Evolutionary conservation across 768 basidiomycete species (phyloP), one percentile per base, ranked within the genome.

Genomic region (Sistotremastrum suecicum): DNA sequence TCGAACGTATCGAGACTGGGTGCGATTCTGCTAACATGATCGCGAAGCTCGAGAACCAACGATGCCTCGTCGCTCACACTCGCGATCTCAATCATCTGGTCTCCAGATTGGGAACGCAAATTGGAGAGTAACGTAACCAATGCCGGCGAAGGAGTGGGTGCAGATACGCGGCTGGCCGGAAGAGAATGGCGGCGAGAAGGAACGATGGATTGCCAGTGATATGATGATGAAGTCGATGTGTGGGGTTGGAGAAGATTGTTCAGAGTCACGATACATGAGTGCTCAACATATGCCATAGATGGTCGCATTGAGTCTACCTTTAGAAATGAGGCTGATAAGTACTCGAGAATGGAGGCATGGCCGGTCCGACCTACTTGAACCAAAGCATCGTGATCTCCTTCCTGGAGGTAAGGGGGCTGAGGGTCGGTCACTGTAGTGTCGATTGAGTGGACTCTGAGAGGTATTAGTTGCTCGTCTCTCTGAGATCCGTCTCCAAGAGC

Each of bases 271-370:
- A 88, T 55, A 57, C 82, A 86, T 11, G 82, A 83, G 48, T 69
- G 72, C 53, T 85, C 79, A 33, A 88, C 82, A 46, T 73, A 70
- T 9, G 70, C 65, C 51, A 89, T 78, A n/a, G 83, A 86, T 6
- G 80, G 75, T n/a, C 47, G 20, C 20, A 20, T 20, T 20, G 20
- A 20, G 20, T 20, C 20, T 20, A 20, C 20, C 20, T 20, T 20
- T 20, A 20, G 20, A 20, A 20, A 20, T 20, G 20, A 20, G 20
- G 20, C 20, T 20, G 20, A 20, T 20, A 20, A 20, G 20, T 20
- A 20, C 20, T 20, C 20, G 20, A 20, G 20, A 20, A 20, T 20
- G 20, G 20, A 20, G 20, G 20, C 20, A 20, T 20, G 20, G 20
- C 20, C 20, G 20, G 20, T 20, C 20, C 20, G 20, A 20, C 20